Conservation (phyloP, 768 basidiomycete genomes). For the Hygrophoropsis aurantiaca region DNA sequence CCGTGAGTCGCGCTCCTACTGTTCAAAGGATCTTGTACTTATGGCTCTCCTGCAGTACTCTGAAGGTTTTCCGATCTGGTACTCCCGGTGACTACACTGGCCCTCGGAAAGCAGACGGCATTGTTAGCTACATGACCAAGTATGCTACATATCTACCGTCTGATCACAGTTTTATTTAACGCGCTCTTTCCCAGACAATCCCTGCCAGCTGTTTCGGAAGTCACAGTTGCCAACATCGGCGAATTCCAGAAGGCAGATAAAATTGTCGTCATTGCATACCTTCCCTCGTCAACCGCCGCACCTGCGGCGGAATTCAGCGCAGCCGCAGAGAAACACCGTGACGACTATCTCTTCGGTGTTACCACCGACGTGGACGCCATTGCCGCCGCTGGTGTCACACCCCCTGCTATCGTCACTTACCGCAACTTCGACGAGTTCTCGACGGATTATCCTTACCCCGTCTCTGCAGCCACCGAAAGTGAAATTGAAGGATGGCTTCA, state of each 20-base stretch:
- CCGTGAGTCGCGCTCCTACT: slow-evolving; percentile 56
- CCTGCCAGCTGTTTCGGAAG: slow-evolving; percentile 86
- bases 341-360: slow-evolving; percentile 91
- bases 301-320: slow-evolving; percentile 75
- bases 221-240: slow-evolving; percentile 72
- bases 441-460: slow-evolving; percentile 64
- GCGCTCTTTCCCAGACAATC: slow-evolving; percentile 68
- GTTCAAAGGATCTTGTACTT: neutral
- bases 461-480: slow-evolving; percentile 49
- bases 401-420: slow-evolving; percentile 89
- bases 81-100: slow-evolving; percentile 79
- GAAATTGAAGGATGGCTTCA: slow-evolving; percentile 78
- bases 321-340: slow-evolving; percentile 84
- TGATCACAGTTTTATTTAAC: slow-evolving; percentile 6
- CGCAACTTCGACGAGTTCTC: slow-evolving; percentile 87
- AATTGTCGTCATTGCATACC: slow-evolving; percentile 86
- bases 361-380: slow-evolving; percentile 70
- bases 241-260: slow-evolving; percentile 90
- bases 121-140: slow-evolving; percentile 97
- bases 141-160: slow-evolving; percentile 35
- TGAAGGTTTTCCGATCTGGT: slow-evolving; percentile 92
- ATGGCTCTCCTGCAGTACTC: slow-evolving; percentile 51
- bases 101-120: slow-evolving; percentile 92
- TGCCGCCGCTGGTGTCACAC: slow-evolving; percentile 68
- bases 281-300: slow-evolving; percentile 67